Percentiles rank a stretch among this genome's conserved stretches.
Evolutionary conservation across 106 monocot species (phyloP).

Genomic region (Platanthera zijinensis): DNA sequence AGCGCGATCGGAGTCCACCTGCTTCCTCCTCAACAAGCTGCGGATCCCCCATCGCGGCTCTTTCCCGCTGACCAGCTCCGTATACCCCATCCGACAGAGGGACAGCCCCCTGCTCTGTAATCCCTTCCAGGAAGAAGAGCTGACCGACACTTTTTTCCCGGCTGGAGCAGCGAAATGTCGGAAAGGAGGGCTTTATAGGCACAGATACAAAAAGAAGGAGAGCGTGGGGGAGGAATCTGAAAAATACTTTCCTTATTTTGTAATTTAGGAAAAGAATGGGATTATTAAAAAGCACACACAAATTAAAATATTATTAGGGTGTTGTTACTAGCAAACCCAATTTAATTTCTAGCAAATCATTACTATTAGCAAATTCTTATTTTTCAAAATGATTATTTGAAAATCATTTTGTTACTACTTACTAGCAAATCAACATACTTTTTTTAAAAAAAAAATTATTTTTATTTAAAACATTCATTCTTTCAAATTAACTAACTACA

Average conservation of each 20-base stretch:
- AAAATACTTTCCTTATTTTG: background rate
- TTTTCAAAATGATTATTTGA: too few relatives aligned
- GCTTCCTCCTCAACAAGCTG: constrained; percentile 78
- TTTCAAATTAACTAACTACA: too few relatives aligned
- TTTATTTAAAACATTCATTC: too few relatives aligned
- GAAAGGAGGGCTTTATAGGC: background rate
- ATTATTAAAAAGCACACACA: too few relatives aligned
- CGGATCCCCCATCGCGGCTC: constrained; percentile 26
- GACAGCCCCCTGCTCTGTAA: background rate
- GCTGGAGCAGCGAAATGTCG: background rate
- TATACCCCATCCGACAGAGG: constrained; percentile 16
- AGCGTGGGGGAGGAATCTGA: background rate
- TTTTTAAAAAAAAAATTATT: too few relatives aligned
- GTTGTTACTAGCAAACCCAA: too few relatives aligned
- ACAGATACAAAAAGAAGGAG: background rate
- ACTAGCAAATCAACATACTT: too few relatives aligned
- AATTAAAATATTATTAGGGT: too few relatives aligned
- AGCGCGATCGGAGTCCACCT: constrained; percentile 58
- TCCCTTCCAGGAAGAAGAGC: background rate
- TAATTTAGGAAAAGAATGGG: background rate
- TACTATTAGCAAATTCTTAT: too few relatives aligned
- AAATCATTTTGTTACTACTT: too few relatives aligned
- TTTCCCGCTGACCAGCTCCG: constrained; percentile 13
- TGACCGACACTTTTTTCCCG: background rate
- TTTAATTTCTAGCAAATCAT: too few relatives aligned